phyloP scores from a whole-genome alignment of 108 stramenopile genomes.

The Cyclotella cryptica region DNA sequence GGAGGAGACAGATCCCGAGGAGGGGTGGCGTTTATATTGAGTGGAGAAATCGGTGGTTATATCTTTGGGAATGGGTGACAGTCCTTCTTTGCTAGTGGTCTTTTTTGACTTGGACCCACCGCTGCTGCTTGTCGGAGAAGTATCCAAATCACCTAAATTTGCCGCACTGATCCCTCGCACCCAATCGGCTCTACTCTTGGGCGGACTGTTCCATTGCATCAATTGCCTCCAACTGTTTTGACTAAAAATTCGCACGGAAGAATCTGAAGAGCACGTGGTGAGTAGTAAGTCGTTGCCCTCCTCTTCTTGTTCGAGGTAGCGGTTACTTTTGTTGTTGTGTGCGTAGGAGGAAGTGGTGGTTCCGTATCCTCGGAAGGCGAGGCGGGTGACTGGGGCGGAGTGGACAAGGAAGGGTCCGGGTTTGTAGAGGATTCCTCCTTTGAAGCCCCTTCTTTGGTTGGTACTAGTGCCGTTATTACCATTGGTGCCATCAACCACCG shows the following conservation, averaged over 20 bases:
- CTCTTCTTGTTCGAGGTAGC: conserved; percentile 13
- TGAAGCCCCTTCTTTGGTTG: conserved; percentile 1
- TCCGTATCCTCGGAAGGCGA: conserved; percentile 82
- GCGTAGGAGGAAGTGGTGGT: conserved; percentile 52
- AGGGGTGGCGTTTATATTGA: conserved; percentile 8
- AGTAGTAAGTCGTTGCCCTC: conserved; percentile 86
- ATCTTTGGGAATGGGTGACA: conserved; percentile 34
- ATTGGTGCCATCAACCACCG: neutral
- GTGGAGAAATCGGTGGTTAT: neutral
- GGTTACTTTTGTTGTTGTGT: conserved; percentile 35
- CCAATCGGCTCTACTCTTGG: conserved; percentile 82
- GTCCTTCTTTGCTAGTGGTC: conserved; percentile 23
- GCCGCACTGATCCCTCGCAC: conserved; percentile 75
- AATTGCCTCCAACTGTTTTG: conserved; percentile 82
- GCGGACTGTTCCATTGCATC: conserved; percentile 79
- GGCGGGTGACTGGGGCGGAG: conserved; percentile 67
- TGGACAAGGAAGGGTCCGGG: conserved; percentile 83
- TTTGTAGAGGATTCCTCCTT: conserved; percentile 72
- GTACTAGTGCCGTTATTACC: neutral
- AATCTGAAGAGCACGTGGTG: conserved; percentile 71
- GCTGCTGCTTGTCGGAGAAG: conserved; percentile 25
- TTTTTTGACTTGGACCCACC: conserved; percentile 30
- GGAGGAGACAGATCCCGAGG: conserved; percentile 24
- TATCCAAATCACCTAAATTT: conserved; percentile 86
- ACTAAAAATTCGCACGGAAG: conserved; percentile 70